phyloP scores from a whole-genome alignment of 768 basidiomycete species.

The Austroboletus eburneus region DNA sequence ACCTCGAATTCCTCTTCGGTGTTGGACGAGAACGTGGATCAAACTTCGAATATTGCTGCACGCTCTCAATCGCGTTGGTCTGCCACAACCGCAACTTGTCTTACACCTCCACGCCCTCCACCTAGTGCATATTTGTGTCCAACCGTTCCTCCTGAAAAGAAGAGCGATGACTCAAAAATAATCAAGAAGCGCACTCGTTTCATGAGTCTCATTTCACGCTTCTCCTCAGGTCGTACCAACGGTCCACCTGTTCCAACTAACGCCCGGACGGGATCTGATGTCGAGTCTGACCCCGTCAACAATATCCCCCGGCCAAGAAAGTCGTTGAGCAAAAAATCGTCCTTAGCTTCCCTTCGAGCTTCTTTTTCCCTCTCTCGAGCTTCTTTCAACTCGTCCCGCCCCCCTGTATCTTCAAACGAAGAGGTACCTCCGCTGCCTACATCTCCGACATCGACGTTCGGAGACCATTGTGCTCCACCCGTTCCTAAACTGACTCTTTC shows the following conservation, averaged over 20 bases:
- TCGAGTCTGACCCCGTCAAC: slow-evolving; percentile 19
- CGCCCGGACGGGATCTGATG: slow-evolving; percentile 1
- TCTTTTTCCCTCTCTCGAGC: slow-evolving; percentile 30
- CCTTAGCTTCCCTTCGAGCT: slow-evolving; percentile 27
- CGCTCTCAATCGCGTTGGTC: slow-evolving; percentile 26
- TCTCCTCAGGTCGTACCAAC: slow-evolving; percentile 29
- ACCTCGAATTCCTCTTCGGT: neutral
- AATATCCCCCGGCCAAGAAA: slow-evolving; percentile 24
- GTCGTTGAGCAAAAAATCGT: slow-evolving; percentile 26
- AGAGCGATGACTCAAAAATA: slow-evolving; percentile 21
- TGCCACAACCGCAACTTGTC: slow-evolving; percentile 29
- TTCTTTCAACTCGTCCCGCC: slow-evolving; percentile 27
- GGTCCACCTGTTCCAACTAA: slow-evolving; percentile 3
- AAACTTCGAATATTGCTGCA: neutral
- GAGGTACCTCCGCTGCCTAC: slow-evolving; percentile 27
- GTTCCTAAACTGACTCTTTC: slow-evolving; percentile 14
- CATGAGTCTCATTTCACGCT: slow-evolving; percentile 29
- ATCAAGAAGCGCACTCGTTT: slow-evolving; percentile 31
- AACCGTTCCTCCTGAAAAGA: slow-evolving; percentile 13
- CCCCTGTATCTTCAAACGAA: slow-evolving; percentile 13
- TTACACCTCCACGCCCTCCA: slow-evolving; percentile 4
- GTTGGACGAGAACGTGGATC: neutral
- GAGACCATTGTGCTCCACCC: neutral
- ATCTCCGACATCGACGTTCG: slow-evolving; percentile 16
- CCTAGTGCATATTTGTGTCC: slow-evolving; percentile 1